Conservation (phyloP, 371 early-diverging fungal species). For the Zopfochytrium polystomum region DNA sequence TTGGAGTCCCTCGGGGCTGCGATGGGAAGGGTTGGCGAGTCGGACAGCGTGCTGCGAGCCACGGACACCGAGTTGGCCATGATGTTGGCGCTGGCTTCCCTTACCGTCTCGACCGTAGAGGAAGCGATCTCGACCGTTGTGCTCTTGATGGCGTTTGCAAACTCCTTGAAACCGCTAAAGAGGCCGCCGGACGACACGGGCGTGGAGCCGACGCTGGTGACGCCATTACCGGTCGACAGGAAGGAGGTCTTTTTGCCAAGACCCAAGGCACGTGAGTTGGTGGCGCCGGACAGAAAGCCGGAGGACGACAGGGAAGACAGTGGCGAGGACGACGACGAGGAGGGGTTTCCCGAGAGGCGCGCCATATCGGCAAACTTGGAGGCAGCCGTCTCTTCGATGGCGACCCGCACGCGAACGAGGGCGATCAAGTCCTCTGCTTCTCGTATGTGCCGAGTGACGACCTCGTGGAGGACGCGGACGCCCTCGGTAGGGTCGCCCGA, state of each 20-base stretch:
- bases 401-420: constrained; percentile 19
- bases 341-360: constrained; percentile 5
- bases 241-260: background rate
- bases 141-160: constrained; percentile 7
- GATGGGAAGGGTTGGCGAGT: background rate
- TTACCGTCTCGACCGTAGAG: background rate
- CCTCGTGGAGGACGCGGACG: constrained; percentile 25
- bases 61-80: background rate
- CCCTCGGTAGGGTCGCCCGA: constrained; percentile 29
- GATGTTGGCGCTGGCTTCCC: background rate
- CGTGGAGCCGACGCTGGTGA: constrained; percentile 13
- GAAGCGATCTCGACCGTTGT: constrained; percentile 1
- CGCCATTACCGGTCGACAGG: constrained; percentile 7
- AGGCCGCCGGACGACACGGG: constrained; percentile 7
- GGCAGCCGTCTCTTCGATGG: constrained; percentile 20
- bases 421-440: constrained; percentile 26
- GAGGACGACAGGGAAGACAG: background rate
- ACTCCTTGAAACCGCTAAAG: constrained; percentile 7
- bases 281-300: background rate
- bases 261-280: background rate
- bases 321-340: background rate
- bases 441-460: constrained; percentile 24
- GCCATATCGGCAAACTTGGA: constrained; percentile 13
- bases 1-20: background rate
- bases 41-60: background rate